Evolutionary conservation across 495 filamentous ascomycete genomes (phyloP).

Genomic region (Oleoguttula mirabilis): DNA sequence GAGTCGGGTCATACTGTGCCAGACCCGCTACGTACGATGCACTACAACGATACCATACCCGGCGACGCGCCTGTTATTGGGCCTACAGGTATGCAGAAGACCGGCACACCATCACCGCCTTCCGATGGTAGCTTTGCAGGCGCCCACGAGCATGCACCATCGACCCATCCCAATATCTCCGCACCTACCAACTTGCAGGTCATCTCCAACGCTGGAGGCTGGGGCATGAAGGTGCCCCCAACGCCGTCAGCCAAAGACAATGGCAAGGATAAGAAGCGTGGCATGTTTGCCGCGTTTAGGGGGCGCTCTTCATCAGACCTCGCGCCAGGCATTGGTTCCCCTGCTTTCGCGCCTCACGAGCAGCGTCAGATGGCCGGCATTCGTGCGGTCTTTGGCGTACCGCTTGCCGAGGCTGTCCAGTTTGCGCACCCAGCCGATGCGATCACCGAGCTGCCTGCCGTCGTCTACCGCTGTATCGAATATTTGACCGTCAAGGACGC

Average conservation of each 20-base stretch:
- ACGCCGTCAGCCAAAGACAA: slow-evolving; percentile 47
- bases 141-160: slow-evolving; percentile 4
- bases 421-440: slow-evolving; percentile 61
- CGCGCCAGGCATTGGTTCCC: slow-evolving; percentile 20
- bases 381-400: slow-evolving; percentile 73
- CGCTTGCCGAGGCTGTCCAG: slow-evolving; percentile 75
- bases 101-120: slow-evolving; percentile 36
- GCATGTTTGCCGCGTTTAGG: slow-evolving; percentile 83
- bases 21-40: slow-evolving; percentile 60
- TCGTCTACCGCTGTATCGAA: slow-evolving; percentile 92
- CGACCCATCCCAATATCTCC: slow-evolving; percentile 48
- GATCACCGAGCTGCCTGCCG: slow-evolving; percentile 69
- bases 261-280: slow-evolving; percentile 69
- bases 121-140: slow-evolving; percentile 12
- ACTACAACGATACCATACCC: slow-evolving; percentile 70
- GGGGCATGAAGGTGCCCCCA: slow-evolving; percentile 59
- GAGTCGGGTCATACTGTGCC: slow-evolving; percentile 11
- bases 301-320: slow-evolving; percentile 52
- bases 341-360: slow-evolving; percentile 2
- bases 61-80: slow-evolving; percentile 56
- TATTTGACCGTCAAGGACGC: slow-evolving; percentile 80
- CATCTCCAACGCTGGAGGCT: slow-evolving; percentile 74
- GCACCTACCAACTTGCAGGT: slow-evolving; percentile 73
- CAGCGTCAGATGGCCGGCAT: slow-evolving; percentile 38
- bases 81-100: slow-evolving; percentile 24